Percentiles rank a stretch among this genome's conserved stretches.
These are phyloP conservation scores for Neckera pumila DNA, from an alignment of 225 moss, liverwort and hornwort species.

Conservation along the genomic window DNA sequence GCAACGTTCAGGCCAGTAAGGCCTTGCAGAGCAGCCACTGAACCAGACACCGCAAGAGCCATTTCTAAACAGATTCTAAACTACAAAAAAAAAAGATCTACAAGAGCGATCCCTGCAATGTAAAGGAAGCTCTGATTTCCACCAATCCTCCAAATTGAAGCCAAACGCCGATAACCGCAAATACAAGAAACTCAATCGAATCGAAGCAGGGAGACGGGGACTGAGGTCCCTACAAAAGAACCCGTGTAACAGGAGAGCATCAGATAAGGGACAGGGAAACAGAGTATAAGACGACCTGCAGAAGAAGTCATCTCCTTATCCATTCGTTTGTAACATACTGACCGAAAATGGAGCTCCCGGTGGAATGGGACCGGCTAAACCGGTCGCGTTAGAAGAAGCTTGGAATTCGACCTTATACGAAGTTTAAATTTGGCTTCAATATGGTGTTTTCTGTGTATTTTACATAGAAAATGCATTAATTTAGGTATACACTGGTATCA, in stretches of 20 bases:
- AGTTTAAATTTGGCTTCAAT: too few species aligned
- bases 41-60: constrained; percentile 32
- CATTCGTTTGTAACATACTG: neutral
- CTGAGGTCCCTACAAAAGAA: neutral
- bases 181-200: neutral
- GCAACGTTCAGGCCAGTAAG: neutral
- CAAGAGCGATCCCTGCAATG: neutral
- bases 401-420: neutral
- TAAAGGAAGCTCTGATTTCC: neutral
- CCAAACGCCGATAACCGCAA: neutral
- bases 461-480: neutral
- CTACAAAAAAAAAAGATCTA: neutral
- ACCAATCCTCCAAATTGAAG: neutral
- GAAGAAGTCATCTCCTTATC: neutral
- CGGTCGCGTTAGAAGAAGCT: neutral
- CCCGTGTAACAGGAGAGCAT: neutral
- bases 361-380: neutral
- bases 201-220: neutral
- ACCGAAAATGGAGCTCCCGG: neutral
- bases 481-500: too few species aligned
- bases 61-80: constrained; percentile 6
- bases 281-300: neutral
- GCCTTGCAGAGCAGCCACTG: constrained; percentile 10
- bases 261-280: neutral
- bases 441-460: neutral